A percentile compares a stretch with the other conserved stretches of the same genome.
Conservation (phyloP, 2,329 filamentous ascomycete genomes). For the Fusarium vanettenii region DNA sequence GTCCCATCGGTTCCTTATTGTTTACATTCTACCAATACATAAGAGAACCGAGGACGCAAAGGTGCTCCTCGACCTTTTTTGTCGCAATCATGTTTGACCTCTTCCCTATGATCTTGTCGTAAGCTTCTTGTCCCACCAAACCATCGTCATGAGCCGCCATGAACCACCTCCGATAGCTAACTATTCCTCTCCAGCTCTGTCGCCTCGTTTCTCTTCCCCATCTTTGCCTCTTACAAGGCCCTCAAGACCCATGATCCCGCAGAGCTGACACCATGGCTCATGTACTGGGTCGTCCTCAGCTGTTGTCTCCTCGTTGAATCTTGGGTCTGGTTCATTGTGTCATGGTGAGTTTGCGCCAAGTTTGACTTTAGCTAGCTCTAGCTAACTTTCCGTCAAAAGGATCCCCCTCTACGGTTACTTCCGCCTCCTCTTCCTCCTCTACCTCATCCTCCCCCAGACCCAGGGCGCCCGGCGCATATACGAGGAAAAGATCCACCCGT, state of each 20-base stretch:
- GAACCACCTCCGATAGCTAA: constrained; percentile 18
- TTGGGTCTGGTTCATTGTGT: constrained; percentile 87
- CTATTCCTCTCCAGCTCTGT: constrained; percentile 70
- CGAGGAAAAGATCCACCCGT: constrained; percentile 86
- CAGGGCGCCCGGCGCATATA: constrained; percentile 91
- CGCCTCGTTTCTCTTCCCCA: constrained; percentile 90
- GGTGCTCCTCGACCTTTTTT: constrained; percentile 13
- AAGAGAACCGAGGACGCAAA: not conserved
- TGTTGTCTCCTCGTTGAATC: constrained; percentile 85
- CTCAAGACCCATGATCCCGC: constrained; percentile 92
- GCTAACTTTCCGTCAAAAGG: constrained; percentile 56
- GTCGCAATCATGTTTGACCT: constrained; percentile 76
- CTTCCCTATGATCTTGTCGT: constrained; percentile 82
- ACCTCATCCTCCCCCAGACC: constrained; percentile 97
- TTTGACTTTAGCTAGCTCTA: not conserved
- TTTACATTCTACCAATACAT: not conserved
- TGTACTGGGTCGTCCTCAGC: constrained; percentile 97
- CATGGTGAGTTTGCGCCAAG: constrained; percentile 63
- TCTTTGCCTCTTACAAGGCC: constrained; percentile 98
- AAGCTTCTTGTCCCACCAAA: constrained; percentile 53
- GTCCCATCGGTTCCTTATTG: not conserved
- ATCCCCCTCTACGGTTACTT: constrained; percentile 95
- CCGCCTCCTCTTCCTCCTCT: constrained; percentile 87
- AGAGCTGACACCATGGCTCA: constrained; percentile 94
- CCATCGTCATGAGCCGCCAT: constrained; percentile 36